Evolutionary conservation across 306 rosid species (phyloP), one percentile per base, ranked within the genome.

Genomic region (Cucurbita maxima): DNA sequence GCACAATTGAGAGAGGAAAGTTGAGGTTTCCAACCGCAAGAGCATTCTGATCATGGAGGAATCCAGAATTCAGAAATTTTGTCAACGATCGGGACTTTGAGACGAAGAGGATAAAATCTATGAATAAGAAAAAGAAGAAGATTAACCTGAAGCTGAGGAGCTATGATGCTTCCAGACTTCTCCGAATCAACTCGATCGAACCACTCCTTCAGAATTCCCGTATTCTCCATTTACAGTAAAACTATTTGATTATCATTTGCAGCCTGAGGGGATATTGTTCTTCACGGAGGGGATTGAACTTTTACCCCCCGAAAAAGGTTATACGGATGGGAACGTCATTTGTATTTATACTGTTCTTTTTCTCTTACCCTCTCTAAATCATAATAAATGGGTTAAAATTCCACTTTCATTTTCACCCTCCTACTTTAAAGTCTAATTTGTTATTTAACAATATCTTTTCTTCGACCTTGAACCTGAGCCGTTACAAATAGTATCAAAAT

Each of bases 1-100:
- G 81, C 70, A 92, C 98, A 73, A 90, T 81, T 18, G 96, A 85
- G 82, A 87, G 85, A 51, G 96, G 73, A 58, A 92, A 86, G 44
- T 90, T 87, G 71, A 92, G 98, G 84, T 90, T 92, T 34, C 98
- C 96, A 12, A 81, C 92, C 8, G 88, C 82, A 6, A 92, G 80
- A 81, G 98, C 96, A 9, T 68, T 78, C 98, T 89, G 87, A 75
- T 72, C 37, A 72, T 71, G 3, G 73, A 7, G 48, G 16, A 57
- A 0, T 5, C 36, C 38, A 15, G 16, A 57, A 0, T 5, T n/a
- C 38, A 15, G 38, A 45, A 37, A 25, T 13, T 25, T 10, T 11
- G 56, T 55, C n/a, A n/a, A 78, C 43, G 70, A 50, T 25, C 15
- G 34, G 9, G 55, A 41, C 16, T 37, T 38, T 18, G 36, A 58